Conservation (phyloP, 768 basidiomycete genomes). For the Pulveroboletus frians region DNA sequence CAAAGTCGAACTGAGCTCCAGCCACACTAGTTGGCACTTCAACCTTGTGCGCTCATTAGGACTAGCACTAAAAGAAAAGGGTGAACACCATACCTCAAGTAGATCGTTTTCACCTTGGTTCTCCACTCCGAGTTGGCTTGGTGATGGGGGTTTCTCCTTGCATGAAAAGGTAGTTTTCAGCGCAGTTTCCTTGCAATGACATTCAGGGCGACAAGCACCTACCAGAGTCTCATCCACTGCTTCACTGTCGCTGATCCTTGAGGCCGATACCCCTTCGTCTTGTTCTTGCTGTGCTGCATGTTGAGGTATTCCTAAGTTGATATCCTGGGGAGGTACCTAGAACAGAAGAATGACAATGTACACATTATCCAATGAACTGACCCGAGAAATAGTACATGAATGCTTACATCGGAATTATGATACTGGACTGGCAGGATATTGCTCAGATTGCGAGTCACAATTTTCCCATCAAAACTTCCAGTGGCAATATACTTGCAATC, state of each 20-base stretch:
- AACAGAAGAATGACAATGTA: not conserved
- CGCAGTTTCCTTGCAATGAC: too few relatives aligned
- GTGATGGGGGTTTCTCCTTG: not conserved
- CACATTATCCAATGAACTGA: not conserved
- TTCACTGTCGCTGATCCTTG: too few relatives aligned
- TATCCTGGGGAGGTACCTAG: not conserved
- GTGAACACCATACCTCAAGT: not conserved
- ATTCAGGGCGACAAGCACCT: too few relatives aligned
- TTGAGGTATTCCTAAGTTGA: not conserved
- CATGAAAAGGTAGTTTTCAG: too few relatives aligned
- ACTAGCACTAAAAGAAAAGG: not conserved
- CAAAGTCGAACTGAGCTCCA: not conserved
- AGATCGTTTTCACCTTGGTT: not conserved
- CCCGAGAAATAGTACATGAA: too few relatives aligned
- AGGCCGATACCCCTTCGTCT: too few relatives aligned
- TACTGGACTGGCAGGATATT: not conserved
- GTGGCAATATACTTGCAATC: not conserved
- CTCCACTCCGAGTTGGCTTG: not conserved
- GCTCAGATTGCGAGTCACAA: not conserved
- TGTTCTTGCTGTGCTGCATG: not conserved
- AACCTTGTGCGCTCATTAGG: not conserved
- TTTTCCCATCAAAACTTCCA: not conserved
- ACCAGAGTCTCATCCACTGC: too few relatives aligned
- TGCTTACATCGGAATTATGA: not conserved
- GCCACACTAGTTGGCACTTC: not conserved